Conservation (phyloP, 345 rosid genomes). For the Acer campestre region DNA sequence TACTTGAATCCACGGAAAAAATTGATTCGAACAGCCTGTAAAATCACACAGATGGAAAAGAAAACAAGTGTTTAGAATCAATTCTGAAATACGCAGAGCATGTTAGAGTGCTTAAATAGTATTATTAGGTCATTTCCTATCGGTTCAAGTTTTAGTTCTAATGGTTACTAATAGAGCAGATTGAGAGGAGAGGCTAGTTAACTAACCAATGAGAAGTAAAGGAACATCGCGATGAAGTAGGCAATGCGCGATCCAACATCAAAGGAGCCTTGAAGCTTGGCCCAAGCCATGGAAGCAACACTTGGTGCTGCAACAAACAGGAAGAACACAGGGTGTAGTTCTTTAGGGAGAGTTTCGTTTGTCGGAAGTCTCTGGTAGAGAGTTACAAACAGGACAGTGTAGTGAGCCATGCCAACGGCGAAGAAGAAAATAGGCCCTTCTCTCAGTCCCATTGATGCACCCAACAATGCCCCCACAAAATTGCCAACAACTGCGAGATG, state of each 20-base stretch:
- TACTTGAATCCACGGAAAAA: constrained; percentile 86
- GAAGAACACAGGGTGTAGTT: constrained; percentile 94
- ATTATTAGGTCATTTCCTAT: too few species aligned
- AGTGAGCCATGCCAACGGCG: constrained; percentile 84
- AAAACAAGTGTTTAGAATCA: not conserved
- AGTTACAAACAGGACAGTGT: constrained; percentile 81
- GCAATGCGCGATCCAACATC: constrained; percentile 74
- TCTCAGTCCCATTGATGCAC: constrained; percentile 86
- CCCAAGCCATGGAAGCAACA: constrained; percentile 92
- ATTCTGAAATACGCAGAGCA: not conserved
- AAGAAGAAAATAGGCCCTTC: constrained; percentile 96
- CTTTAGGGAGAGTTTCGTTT: constrained; percentile 82
- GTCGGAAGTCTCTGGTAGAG: constrained; percentile 95
- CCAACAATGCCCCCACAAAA: constrained; percentile 86
- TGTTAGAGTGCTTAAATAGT: too few species aligned
- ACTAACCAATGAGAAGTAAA: constrained; percentile 77
- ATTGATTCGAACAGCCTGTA: constrained; percentile 76
- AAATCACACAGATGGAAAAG: constrained; percentile 13
- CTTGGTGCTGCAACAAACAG: constrained; percentile 92
- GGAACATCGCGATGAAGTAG: constrained; percentile 87
- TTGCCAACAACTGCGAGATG: constrained; percentile 86
- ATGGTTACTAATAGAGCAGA: too few species aligned
- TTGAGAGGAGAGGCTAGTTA: too few species aligned
- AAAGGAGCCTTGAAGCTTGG: constrained; percentile 68
- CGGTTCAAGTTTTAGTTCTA: too few species aligned